Evolutionary conservation across 176 grass and related monocot species (phyloP), one percentile per base, ranked within the genome.

Genomic region (Aegilops speltoides): DNA sequence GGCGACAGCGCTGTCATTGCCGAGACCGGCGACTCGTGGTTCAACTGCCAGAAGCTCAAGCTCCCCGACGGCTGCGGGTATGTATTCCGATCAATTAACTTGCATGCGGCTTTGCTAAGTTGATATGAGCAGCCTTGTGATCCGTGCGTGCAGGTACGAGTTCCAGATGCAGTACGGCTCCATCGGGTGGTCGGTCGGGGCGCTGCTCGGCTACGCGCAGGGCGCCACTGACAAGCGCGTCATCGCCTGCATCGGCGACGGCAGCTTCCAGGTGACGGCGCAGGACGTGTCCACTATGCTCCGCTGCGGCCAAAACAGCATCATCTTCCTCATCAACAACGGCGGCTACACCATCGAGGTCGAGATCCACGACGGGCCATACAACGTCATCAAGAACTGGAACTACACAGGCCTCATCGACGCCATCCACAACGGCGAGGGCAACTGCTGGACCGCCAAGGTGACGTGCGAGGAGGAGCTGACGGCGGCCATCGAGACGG

Each of bases 361-460:
- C 22, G 92, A 92, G 88, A 94, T 97, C 82, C 94, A 97, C 40
- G 94, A 97, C 29, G 94, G 94, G 10, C 94, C 91, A 0, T 97
- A 97, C 87, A 97, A 97, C 76, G 91, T 97, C 32, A 97, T 97
- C 85, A 97, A 97, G 91, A 94, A 97, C 92, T 97, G 94, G 92
- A 80, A 97, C 87, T 97, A 97, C 76, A 86, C 91, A 0, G 94
- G 56, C 1, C 59, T 97, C 0, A 77, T 94, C 6, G 91, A 94
- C 13, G 91, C 94, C 68, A 93, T 97, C 83, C 92, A 94, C 87
- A 94, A 94, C 62, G 92, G 89, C 12, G 83, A 97, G 20, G 94
- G 89, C 1, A 87, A 79, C 22, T 97, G 94, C 85, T 97, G 94
- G 94, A 93, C 94, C 0, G 33, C 86, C 19, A 93, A 80, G 89